Conservation (phyloP, 257 asterid genomes). For the Coffea canephora region DNA sequence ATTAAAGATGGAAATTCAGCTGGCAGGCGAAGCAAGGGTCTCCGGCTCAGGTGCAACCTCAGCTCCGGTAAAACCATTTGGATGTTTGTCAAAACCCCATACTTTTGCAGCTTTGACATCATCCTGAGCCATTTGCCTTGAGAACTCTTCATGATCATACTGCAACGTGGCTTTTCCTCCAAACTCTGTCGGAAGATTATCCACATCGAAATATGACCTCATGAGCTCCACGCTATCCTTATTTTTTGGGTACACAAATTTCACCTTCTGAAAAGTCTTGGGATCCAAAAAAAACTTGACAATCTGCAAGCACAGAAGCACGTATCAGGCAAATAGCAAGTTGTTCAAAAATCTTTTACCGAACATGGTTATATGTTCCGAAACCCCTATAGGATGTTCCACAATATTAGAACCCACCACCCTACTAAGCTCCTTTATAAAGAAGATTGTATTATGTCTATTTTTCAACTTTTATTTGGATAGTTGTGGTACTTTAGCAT, state of each 20-base stretch:
- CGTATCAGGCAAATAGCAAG: not conserved
- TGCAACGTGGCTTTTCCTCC: slow-evolving; percentile 85
- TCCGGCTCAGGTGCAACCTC: slow-evolving; percentile 66
- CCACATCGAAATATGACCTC: slow-evolving; percentile 72
- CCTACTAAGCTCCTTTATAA: not conserved
- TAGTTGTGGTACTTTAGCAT: not conserved
- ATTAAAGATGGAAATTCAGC: slow-evolving; percentile 7
- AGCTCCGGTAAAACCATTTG: slow-evolving; percentile 39
- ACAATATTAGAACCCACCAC: not conserved
- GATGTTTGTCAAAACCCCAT: slow-evolving; percentile 68
- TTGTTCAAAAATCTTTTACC: not conserved
- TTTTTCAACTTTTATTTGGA: not conserved
- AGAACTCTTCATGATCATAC: slow-evolving; percentile 85
- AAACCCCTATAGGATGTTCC: not conserved
- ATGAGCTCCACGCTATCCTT: slow-evolving; percentile 84
- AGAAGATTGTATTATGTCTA: not conserved
- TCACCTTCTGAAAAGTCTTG: slow-evolving; percentile 90
- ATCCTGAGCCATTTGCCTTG: slow-evolving; percentile 75
- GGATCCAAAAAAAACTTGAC: slow-evolving; percentile 87
- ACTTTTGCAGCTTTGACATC: slow-evolving; percentile 65
- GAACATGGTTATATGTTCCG: not conserved
- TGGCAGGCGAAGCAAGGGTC: slow-evolving; percentile 42
- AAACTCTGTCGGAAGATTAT: slow-evolving; percentile 81
- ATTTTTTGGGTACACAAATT: slow-evolving; percentile 87
- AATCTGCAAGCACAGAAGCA: slow-evolving; percentile 47